phyloP scores from a whole-genome alignment of 2,329 filamentous ascomycete genomes.

The Trichophyton benhamiae region DNA sequence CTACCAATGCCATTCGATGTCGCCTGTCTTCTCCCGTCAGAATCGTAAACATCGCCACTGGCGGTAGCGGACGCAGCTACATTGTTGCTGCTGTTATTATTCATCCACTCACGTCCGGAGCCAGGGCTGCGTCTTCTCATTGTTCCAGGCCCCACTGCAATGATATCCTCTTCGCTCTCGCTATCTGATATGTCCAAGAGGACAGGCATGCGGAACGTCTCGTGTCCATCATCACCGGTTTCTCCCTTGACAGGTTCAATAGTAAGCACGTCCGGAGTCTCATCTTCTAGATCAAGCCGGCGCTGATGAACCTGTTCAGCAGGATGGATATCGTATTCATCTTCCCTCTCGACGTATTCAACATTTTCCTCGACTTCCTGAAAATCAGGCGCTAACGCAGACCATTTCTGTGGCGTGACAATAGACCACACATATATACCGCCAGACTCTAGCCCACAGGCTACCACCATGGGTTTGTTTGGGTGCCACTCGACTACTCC shows the following conservation, averaged over 20 bases:
- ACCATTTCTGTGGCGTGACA: conserved; percentile 91
- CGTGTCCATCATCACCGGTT: conserved; percentile 41
- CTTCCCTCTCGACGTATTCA: conserved; percentile 87
- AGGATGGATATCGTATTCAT: conserved; percentile 96
- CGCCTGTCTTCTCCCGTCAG: not conserved
- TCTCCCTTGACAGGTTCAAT: conserved; percentile 55
- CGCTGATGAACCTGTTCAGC: conserved; percentile 89
- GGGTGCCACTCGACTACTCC: conserved; percentile 98
- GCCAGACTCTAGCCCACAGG: conserved; percentile 84
- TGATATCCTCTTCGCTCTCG: conserved; percentile 83
- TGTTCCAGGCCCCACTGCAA: conserved; percentile 59
- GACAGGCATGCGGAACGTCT: conserved; percentile 79
- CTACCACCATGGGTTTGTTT: conserved; percentile 70
- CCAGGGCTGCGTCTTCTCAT: conserved; percentile 78
- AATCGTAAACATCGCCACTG: conserved; percentile 6
- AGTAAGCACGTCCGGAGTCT: conserved; percentile 80
- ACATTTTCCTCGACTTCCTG: conserved; percentile 97
- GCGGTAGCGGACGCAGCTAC: conserved; percentile 17
- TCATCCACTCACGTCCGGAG: conserved; percentile 52
- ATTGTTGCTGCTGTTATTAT: conserved; percentile 24
- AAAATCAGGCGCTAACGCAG: conserved; percentile 90
- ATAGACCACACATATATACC: conserved; percentile 95
- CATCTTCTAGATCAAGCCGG: conserved; percentile 80
- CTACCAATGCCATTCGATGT: conserved; percentile 10
- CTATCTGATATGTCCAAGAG: conserved; percentile 86